phyloP scores from a whole-genome alignment of 768 basidiomycete species.

The Cyclocybe aegerita region DNA sequence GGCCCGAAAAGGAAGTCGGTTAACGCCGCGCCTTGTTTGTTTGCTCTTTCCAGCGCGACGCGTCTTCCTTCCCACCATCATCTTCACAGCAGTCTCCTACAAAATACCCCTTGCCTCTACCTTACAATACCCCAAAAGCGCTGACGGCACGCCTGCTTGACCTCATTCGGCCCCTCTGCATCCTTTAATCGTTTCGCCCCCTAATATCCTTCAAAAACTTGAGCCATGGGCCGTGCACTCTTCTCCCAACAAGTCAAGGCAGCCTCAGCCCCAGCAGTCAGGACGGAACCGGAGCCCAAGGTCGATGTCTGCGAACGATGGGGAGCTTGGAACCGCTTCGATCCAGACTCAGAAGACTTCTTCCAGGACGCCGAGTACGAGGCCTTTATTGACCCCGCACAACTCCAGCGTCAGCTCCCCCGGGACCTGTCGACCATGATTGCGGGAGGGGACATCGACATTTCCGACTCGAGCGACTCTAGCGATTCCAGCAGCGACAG shows the following conservation, averaged over 20 bases:
- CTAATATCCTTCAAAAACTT: constrained; percentile 15
- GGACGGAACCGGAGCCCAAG: constrained; percentile 42
- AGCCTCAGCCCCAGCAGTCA: constrained; percentile 34
- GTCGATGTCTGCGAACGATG: constrained; percentile 51
- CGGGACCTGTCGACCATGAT: constrained; percentile 19
- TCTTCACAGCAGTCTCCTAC: constrained; percentile 18
- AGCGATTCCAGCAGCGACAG: constrained; percentile 31
- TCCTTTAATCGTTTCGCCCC: constrained; percentile 18
- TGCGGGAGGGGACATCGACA: constrained; percentile 27
- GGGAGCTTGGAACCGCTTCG: constrained; percentile 67
- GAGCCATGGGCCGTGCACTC: constrained; percentile 58
- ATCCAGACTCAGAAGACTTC: constrained; percentile 82
- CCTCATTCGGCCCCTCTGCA: constrained; percentile 14
- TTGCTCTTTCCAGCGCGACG: constrained; percentile 17
- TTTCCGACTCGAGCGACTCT: constrained; percentile 37
- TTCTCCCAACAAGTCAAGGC: constrained; percentile 51
- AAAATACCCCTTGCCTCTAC: constrained; percentile 26
- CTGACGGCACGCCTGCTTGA: constrained; percentile 10
- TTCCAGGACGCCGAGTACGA: constrained; percentile 65
- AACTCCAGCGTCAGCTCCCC: constrained; percentile 30
- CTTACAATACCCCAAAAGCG: constrained; percentile 25
- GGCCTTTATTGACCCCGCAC: constrained; percentile 54
- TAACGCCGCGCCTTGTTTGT: constrained; percentile 19
- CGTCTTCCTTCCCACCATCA: constrained; percentile 27
- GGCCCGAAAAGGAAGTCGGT: constrained; percentile 15